Evolutionary conservation across 2,329 filamentous ascomycete genomes (phyloP), one percentile per base, ranked within the genome.

Genomic region (Pseudogymnoascus sp.): DNA sequence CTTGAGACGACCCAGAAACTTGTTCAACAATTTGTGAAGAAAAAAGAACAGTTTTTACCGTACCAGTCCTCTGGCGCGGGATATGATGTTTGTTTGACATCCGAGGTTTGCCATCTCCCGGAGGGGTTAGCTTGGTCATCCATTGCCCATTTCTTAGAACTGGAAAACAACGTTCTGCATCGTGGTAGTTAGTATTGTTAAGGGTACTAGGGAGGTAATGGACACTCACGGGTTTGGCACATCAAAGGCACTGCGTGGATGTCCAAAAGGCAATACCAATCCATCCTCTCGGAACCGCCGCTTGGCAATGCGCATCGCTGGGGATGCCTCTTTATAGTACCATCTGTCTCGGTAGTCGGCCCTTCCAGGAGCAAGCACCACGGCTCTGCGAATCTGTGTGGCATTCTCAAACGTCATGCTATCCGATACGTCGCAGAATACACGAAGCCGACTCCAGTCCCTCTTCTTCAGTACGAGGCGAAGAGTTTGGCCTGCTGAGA

Each of bases 161-260:
- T 54, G 14, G 71, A 67, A 61, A 73, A 77, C n/a, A 78, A 68
- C 0, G 74, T 77, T 5, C 75, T 78, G 38, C 25, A 16, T 11
- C 11, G 3, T 18, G 63, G 33, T 64, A 57, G 60, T 66, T 54
- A 66, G 62, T 14, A 57, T 58, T 30, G 38, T 20, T 39, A 25
- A 25, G 38, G 16, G 12, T 22, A 12, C 50, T 3, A 36, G 36
- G 36, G 41, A 30, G 28, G 28, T 57, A 18, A 1, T 6, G 1
- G n/a, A 5, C 22, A 73, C 75, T 67, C 60, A 78, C 75, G 76
- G 75, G 64, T 79, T 78, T 1, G 75, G 76, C 0, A 65, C 68
- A 7, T 67, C 64, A 61, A 77, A 78, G 0, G 63, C 63, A 6
- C 63, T 47, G 5, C 66, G 63, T 3, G 72, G 70, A 18, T 50